Evolutionary conservation across 2,329 filamentous ascomycete species (phyloP), one percentile per base, ranked within the genome.

Genomic region (Rutstroemia sp.): DNA sequence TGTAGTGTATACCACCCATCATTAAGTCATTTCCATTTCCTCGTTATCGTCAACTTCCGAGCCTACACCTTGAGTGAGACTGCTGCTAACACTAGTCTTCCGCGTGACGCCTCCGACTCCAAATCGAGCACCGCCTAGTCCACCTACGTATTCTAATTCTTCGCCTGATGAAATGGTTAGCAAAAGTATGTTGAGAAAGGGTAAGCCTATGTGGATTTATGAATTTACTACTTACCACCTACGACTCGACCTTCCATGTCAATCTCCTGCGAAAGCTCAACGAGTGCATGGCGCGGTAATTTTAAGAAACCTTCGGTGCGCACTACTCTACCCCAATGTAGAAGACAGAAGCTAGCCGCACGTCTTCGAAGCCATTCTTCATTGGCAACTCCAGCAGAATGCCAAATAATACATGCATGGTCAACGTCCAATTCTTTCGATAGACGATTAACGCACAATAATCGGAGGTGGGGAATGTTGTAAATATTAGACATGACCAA

Each of bases 401-500:
- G 92, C 91, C 95, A 99, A 56, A 96, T 92, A 64, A 95, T 87
- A 61, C 94, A 96, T 2, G 92, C 92, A 68, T 96, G 91, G 58
- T 95, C 89, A 41, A 97, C 87, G 68, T 97, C 92, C 3, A 99
- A 81, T 68, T 99, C 94, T 60, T 89, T 88, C 56, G 88, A 87
- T 3, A 99, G 79, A 8, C 94, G 83, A 69, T 96, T 92, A 54
- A 97, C 88, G 69, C 92, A 96, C 1, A 97, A 79, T 7, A 96
- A 81, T 19, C 92, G 88, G 23, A 99, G 82, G 63, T 94, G 90
- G 1, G 92, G 92, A 75, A 99, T 95, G 68, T 96, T 92, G 74
- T 99, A 99, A 48, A 97, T 89, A 70, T 97, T 96, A 45, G 91
- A 91, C 89, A 99, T 95, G 61, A 99, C 92, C 3, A 99, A 80